Evolutionary conservation across 345 rosid species (phyloP).

Genomic region (Rhodomyrtus tomentosa): DNA sequence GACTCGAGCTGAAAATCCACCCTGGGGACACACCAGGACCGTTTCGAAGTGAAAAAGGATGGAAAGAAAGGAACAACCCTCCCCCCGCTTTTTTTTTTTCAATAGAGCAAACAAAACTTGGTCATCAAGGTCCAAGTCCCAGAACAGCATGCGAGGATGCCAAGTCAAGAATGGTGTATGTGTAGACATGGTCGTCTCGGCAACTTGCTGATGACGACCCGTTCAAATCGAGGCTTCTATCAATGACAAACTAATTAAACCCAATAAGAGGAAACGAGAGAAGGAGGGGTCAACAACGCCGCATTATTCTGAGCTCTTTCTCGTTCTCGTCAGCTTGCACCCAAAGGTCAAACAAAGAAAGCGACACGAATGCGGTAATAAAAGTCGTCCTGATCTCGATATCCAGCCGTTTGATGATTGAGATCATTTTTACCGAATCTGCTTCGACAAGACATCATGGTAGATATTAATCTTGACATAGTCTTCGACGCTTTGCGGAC

Average conservation of each 20-base stretch:
- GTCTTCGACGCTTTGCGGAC: neutral
- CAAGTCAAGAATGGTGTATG: neutral
- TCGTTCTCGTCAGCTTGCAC: neutral
- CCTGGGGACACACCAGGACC: neutral
- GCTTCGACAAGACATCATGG: neutral
- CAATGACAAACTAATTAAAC: neutral
- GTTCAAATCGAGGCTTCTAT: neutral
- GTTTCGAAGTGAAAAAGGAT: neutral
- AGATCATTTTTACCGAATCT: neutral
- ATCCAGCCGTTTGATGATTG: neutral
- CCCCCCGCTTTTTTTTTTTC: rapidly evolving
- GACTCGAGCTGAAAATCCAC: neutral
- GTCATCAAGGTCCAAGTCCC: neutral
- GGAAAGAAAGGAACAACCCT: neutral
- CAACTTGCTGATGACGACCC: neutral
- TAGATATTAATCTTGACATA: neutral
- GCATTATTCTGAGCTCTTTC: neutral
- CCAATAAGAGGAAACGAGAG: neutral
- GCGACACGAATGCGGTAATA: neutral
- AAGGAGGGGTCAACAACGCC: neutral
- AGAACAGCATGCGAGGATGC: neutral
- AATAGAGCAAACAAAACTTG: neutral
- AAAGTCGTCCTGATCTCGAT: neutral
- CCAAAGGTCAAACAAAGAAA: neutral
- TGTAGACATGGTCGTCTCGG: neutral